Evolutionary conservation across 2,329 filamentous ascomycete genomes (phyloP).

Genomic region (Calcarisporium arbuscula): DNA sequence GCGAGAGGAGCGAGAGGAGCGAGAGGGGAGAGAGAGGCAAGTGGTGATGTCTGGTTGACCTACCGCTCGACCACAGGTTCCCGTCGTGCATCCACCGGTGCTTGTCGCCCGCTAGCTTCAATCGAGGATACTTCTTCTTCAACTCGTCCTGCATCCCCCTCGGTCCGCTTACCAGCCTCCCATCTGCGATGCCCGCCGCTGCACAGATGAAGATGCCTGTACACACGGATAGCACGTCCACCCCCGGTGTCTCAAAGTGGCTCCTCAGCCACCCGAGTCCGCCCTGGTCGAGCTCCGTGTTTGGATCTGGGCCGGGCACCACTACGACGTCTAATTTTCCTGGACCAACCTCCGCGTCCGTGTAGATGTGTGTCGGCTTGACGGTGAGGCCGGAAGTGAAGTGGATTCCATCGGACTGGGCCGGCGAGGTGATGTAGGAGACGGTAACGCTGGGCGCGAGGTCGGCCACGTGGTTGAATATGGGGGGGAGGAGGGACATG

Average conservation of each 20-base stretch:
- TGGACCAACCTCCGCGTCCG: slow-evolving; percentile 39
- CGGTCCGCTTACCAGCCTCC: slow-evolving; percentile 40
- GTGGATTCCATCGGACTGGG: slow-evolving; percentile 27
- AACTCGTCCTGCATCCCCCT: slow-evolving; percentile 35
- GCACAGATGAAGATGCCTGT: slow-evolving; percentile 43
- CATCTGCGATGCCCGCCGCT: slow-evolving; percentile 40
- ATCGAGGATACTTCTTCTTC: slow-evolving; percentile 28
- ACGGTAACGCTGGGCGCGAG: slow-evolving; percentile 37
- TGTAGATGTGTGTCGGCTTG: slow-evolving; percentile 36
- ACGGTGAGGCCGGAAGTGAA: slow-evolving; percentile 35
- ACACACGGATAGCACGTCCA: slow-evolving; percentile 46
- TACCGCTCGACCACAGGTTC: slow-evolving; percentile 49
- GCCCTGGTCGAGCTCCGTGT: slow-evolving; percentile 20
- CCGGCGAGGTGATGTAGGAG: slow-evolving; percentile 38
- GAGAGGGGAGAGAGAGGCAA: too few species aligned
- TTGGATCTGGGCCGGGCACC: slow-evolving; percentile 44
- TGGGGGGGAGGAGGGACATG: slow-evolving; percentile 21
- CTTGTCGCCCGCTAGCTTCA: slow-evolving; percentile 37
- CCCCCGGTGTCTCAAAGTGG: slow-evolving; percentile 30
- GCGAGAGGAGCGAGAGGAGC: too few species aligned
- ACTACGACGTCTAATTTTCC: slow-evolving; percentile 45
- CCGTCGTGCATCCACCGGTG: slow-evolving; percentile 46
- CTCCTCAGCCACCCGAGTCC: slow-evolving; percentile 35
- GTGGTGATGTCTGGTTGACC: too few species aligned
- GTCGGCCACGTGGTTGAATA: slow-evolving; percentile 30